A percentile compares a stretch with the other conserved stretches of the same genome.
phyloP scores from a whole-genome alignment of 345 rosid species.

The Syzygium aromaticum region DNA sequence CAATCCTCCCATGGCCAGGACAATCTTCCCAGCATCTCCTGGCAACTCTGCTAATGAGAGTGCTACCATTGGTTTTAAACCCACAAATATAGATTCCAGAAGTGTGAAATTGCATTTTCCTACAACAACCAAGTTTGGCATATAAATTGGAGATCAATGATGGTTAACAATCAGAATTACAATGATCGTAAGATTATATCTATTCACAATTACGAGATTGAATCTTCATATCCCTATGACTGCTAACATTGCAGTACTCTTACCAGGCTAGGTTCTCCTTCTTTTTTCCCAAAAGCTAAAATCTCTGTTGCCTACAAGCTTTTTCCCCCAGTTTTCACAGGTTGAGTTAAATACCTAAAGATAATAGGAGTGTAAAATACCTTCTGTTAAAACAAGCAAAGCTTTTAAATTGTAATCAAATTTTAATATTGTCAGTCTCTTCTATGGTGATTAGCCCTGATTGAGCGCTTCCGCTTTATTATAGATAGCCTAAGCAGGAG shows the following conservation, averaged over 20 bases:
- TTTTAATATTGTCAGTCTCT: background rate
- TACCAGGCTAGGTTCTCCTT: background rate
- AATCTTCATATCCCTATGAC: background rate
- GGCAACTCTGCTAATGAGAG: conserved; percentile 76
- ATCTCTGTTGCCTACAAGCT: background rate
- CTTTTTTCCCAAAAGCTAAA: background rate
- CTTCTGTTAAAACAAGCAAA: background rate
- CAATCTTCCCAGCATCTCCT: conserved; percentile 38
- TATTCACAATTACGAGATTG: background rate
- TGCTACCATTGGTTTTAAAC: conserved; percentile 79
- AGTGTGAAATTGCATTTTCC: conserved; percentile 58
- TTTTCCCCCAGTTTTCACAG: background rate
- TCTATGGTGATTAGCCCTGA: background rate
- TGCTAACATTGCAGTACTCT: background rate
- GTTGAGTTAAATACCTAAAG: background rate
- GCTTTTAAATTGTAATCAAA: background rate
- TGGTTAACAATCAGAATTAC: background rate
- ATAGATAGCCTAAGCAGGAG: background rate
- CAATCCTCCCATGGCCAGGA: conserved; percentile 89
- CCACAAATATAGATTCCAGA: conserved; percentile 48
- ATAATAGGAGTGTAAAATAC: background rate
- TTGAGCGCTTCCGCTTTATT: background rate
- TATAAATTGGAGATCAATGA: background rate
- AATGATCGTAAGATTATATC: background rate
- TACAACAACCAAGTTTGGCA: conserved; percentile 12